Conservation (phyloP, 805 yeast species). For the Sungouiella thailandica region DNA sequence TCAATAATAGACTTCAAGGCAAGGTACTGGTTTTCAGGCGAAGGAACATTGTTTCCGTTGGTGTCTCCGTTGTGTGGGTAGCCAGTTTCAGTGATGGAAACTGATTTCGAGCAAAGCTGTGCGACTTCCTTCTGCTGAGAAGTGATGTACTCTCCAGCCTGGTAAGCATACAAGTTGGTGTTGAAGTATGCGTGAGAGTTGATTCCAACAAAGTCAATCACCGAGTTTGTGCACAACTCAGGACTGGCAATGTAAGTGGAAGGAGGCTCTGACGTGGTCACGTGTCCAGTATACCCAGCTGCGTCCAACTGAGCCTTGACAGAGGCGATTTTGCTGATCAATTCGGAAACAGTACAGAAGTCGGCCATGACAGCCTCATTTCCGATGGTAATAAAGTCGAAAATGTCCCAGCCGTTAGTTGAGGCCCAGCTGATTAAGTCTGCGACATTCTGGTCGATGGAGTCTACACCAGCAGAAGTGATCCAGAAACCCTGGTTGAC, state of each 20-base stretch:
- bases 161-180: slow-evolving; percentile 49
- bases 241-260: slow-evolving; percentile 61
- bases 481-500: slow-evolving; percentile 91
- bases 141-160: slow-evolving; percentile 66
- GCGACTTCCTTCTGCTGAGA: slow-evolving; percentile 56
- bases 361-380: slow-evolving; percentile 78
- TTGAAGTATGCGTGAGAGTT: slow-evolving; percentile 88
- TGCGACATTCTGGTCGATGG: slow-evolving; percentile 57
- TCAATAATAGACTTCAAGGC: slow-evolving; percentile 65
- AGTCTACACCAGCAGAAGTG: slow-evolving; percentile 54
- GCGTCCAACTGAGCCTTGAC: slow-evolving; percentile 53
- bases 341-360: slow-evolving; percentile 55
- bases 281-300: slow-evolving; percentile 73
- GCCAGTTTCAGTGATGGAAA: slow-evolving; percentile 80
- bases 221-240: slow-evolving; percentile 61
- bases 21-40: slow-evolving; percentile 58
- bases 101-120: slow-evolving; percentile 50
- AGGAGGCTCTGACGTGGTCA: slow-evolving; percentile 92
- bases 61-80: slow-evolving; percentile 72
- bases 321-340: slow-evolving; percentile 56
- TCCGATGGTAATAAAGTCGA: slow-evolving; percentile 76
- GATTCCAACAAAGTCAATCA: slow-evolving; percentile 77
- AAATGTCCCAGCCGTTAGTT: slow-evolving; percentile 63
- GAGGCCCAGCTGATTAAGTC: slow-evolving; percentile 45
- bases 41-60: slow-evolving; percentile 73